Evolutionary conservation across 1,284 basidiomycete genomes (phyloP).

Genomic region (Psilocybe mexicana): DNA sequence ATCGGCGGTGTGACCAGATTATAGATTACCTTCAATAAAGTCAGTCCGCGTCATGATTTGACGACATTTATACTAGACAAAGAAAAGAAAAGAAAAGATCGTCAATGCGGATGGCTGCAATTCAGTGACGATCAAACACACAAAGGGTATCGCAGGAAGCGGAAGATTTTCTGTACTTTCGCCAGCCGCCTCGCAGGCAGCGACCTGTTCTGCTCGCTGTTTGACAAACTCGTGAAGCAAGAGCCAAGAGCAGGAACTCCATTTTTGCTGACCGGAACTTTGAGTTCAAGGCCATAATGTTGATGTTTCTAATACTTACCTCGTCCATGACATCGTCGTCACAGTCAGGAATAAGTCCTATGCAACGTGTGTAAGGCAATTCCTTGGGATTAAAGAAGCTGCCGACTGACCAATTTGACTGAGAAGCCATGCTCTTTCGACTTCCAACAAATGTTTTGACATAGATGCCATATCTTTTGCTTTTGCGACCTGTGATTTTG

Average conservation of each 20-base stretch:
- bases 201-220: slow-evolving; percentile 49
- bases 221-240: slow-evolving; percentile 71
- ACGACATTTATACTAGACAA: slow-evolving; percentile 55
- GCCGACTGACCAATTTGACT: slow-evolving; percentile 64
- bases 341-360: slow-evolving; percentile 63
- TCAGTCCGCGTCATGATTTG: slow-evolving; percentile 85
- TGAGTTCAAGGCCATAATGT: neutral
- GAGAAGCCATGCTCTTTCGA: slow-evolving; percentile 80
- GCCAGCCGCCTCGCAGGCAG: slow-evolving; percentile 21
- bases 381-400: neutral
- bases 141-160: slow-evolving; percentile 64
- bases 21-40: slow-evolving; percentile 65
- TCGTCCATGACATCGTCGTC: slow-evolving; percentile 90
- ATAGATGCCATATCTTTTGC: slow-evolving; percentile 61
- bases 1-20: neutral
- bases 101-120: no score
- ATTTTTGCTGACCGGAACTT: slow-evolving; percentile 61
- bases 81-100: slow-evolving; percentile 5
- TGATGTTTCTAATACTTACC: slow-evolving; percentile 35
- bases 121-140: slow-evolving; percentile 29
- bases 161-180: slow-evolving; percentile 46
- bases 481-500: slow-evolving; percentile 40
- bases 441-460: slow-evolving; percentile 60
- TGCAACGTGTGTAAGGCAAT: neutral
- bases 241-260: slow-evolving; percentile 79